Base-by-base conservation (phyloP, 192 early-diverging fungal species). In the Rhizoclosmatium sp. region DNA sequence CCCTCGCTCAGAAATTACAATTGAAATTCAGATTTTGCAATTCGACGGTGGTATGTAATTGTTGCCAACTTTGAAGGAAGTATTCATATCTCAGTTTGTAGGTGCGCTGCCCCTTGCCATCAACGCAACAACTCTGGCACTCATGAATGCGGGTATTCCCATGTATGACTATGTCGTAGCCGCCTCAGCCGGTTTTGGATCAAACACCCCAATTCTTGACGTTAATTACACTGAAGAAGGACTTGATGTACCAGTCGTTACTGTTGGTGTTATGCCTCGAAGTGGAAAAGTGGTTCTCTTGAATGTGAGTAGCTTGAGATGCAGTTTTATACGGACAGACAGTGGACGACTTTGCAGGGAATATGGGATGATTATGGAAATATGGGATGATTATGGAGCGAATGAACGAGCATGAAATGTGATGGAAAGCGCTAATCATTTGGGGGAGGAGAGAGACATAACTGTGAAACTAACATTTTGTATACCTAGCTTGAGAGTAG, bases 1-100 rank as follows among this genome's bases (percentile, higher is more conserved):
- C 73, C 92, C 95, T 47, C 89, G 94, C 31, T 95, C 95, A 31
- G 94, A 98, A 83, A 97, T 99, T 72, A 93, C 94, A 61, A 93
- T 99, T 51, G 95, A 93, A 77, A 78, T 98, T 41, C 97, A 99
- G 79, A 82, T 98, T 16, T 85, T 99, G 75, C 98, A 99, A 80
- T 89, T 92, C 71, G 98, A 99, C 75, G 98, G 98, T 51, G 96
- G 95, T 68, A 86, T 49, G 62, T 4, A 51, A 82, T 82, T 21
- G 82, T 94, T 51, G 49, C 14, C 49, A 14, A 51, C 4, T 14
- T 4, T 51, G 49, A 51, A 51, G 49, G 4, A 4, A 4, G 14
- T 9, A 51, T 14, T 51, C 5, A 51, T 14, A 14, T 51, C 14
- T 51, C 49, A 9, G 5, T 51, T 14, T 14, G 49, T 93, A 82